These are phyloP conservation scores for Pseudocercospora eumusae DNA, from an alignment of 2,329 filamentous ascomycete genomes.

Conservation along the genomic window DNA sequence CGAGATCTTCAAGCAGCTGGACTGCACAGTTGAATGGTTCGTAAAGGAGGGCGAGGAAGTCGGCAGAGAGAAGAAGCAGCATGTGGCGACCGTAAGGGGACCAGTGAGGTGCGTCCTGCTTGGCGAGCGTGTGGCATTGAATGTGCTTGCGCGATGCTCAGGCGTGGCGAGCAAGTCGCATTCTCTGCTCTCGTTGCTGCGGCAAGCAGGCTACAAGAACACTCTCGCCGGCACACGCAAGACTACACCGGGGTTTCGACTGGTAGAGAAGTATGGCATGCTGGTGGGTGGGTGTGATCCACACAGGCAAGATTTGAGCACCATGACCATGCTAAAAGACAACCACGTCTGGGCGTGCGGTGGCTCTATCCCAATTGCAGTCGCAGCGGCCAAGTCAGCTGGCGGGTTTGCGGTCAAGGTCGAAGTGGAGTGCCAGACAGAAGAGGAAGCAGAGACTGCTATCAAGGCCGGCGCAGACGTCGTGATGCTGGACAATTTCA, in stretches of 20 bases:
- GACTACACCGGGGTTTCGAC: slow-evolving; percentile 90
- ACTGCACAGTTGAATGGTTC: slow-evolving; percentile 89
- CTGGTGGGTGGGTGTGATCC: slow-evolving; percentile 88
- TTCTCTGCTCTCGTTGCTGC: slow-evolving; percentile 54
- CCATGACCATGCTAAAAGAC: slow-evolving; percentile 99
- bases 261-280: slow-evolving; percentile 99
- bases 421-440: slow-evolving; percentile 90
- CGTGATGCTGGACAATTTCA: slow-evolving; percentile 97
- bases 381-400: slow-evolving; percentile 76
- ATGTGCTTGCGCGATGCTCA: slow-evolving; percentile 85
- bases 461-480: slow-evolving; percentile 89
- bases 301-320: slow-evolving; percentile 81
- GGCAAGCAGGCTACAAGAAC: slow-evolving; percentile 71
- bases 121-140: slow-evolving; percentile 91
- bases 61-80: slow-evolving; percentile 59
- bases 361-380: slow-evolving; percentile 78
- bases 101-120: slow-evolving; percentile 81
- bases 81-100: slow-evolving; percentile 79
- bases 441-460: slow-evolving; percentile 87
- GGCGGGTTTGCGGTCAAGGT: slow-evolving; percentile 92
- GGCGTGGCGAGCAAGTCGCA: slow-evolving; percentile 72
- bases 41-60: slow-evolving; percentile 72
- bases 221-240: slow-evolving; percentile 93
- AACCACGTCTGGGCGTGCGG: slow-evolving; percentile 94
- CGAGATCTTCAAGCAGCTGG: slow-evolving; percentile 86